Percentiles rank a stretch among this genome's conserved stretches.
phyloP scores from a whole-genome alignment of 2,329 filamentous ascomycete species.

The Aspergillus proliferans region DNA sequence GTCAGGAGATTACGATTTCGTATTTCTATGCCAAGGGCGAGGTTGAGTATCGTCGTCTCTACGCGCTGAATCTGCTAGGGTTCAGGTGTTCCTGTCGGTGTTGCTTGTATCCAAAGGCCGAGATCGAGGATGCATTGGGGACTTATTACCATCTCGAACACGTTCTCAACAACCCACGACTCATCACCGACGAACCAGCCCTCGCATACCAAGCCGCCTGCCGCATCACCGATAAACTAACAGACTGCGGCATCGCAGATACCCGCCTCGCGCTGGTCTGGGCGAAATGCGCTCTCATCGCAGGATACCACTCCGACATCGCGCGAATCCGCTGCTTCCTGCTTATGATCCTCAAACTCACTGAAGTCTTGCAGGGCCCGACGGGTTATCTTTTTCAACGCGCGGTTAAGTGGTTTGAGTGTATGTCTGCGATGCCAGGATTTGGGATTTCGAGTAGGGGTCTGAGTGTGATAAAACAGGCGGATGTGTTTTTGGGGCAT shows the following conservation, averaged over 20 bases:
- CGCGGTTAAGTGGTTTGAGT: conserved; percentile 3
- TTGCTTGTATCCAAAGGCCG: conserved; percentile 9
- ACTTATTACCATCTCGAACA: conserved; percentile 4
- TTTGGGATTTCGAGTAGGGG: conserved; percentile 12
- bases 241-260: conserved; percentile 6
- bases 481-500: background rate
- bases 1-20: conserved; percentile 20
- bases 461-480: conserved; percentile 5
- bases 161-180: conserved; percentile 1
- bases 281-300: conserved; percentile 18
- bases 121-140: conserved; percentile 10
- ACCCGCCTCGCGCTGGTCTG: conserved; percentile 10
- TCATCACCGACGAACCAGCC: conserved; percentile 10
- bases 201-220: conserved; percentile 8
- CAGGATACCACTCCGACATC: conserved; percentile 17
- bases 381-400: conserved; percentile 4
- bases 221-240: conserved; percentile 4
- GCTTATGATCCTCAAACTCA: conserved; percentile 7
- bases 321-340: conserved; percentile 17
- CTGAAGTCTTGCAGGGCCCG: conserved; percentile 8
- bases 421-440: conserved; percentile 7
- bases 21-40: conserved; percentile 11
- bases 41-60: conserved; percentile 5
- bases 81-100: conserved; percentile 21
- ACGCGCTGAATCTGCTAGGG: conserved; percentile 7